Percentiles rank a stretch among this genome's conserved stretches.
phyloP scores from a whole-genome alignment of 345 rosid genomes.

The Hibiscus mutabilis region DNA sequence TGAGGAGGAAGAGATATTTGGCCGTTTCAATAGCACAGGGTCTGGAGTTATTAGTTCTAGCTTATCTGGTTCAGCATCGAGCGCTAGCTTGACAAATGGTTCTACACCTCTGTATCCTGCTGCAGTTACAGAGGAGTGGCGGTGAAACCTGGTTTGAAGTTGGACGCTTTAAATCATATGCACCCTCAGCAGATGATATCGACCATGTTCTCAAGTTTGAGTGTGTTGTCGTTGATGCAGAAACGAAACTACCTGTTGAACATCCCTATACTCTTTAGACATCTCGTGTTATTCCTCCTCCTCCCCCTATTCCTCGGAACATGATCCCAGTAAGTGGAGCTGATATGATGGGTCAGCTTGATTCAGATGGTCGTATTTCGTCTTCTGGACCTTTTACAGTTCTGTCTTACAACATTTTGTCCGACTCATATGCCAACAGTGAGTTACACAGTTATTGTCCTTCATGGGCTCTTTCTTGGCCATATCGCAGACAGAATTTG shows the following conservation, averaged over 20 bases:
- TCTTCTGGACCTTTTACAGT: conserved; percentile 80
- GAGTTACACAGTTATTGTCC: conserved; percentile 90
- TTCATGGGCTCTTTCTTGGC: conserved; percentile 98
- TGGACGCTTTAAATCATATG: conserved; percentile 79
- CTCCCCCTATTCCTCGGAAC: conserved; percentile 83
- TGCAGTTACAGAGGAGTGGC: conserved; percentile 67
- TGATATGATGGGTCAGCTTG: conserved; percentile 56
- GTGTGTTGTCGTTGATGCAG: conserved; percentile 81
- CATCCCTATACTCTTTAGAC: conserved; percentile 59
- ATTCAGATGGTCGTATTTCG: conserved; percentile 58
- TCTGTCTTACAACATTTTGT: conserved; percentile 88
- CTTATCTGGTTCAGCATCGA: conserved; percentile 59
- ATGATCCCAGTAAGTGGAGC: conserved; percentile 65
- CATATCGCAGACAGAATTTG: conserved; percentile 88
- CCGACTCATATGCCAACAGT: conserved; percentile 68
- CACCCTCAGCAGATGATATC: conserved; percentile 90
- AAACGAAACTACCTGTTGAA: conserved; percentile 63
- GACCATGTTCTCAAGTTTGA: conserved; percentile 93
- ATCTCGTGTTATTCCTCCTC: conserved; percentile 99
- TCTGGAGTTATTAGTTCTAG: conserved; percentile 51
- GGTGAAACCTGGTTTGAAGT: conserved; percentile 95
- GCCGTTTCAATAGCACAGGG: conserved; percentile 72
- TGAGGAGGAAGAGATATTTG: conserved; percentile 83
- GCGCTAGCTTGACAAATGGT: conserved; percentile 64
- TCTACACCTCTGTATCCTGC: conserved; percentile 66